Base-by-base conservation (phyloP, 257 asterid genomes). In the Echium plantagineum region DNA sequence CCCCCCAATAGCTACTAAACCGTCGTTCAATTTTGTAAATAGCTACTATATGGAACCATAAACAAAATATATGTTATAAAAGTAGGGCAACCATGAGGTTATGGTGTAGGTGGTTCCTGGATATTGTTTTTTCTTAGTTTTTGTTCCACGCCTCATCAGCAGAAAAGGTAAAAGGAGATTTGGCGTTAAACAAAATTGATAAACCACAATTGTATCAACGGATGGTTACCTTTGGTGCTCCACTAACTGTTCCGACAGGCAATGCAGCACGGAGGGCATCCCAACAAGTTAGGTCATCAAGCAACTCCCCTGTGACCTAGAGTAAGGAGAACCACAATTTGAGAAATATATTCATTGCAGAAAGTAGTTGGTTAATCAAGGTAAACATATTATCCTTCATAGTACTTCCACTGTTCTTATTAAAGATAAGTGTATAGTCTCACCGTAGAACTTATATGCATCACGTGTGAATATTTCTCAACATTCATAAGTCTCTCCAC, bases 391-490 rank as follows among this genome's bases (percentile, higher is more conserved):
- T 54, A 65, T 64, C 53, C 38, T 24, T 55, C 31, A 57, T 30
- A 42, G 22, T 22, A 32, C 15, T 20, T 56, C 30, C 18, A 62
- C 7, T 15, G 56, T 19, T 42, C 17, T 53, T 16, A 54, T 38
- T 52, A 21, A 30, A 21, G 52, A 5, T 57, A 57, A 30, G 47
- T 26, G 46, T 22, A 8, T 57, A 62, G 71, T 69, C 95, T 83
- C 80, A 85, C 98, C 58, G 95, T 90, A 52, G 98, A 90, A 77
- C 96, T 90, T 62, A 87, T 83, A 81, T 91, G 96, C 96, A 88
- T 91, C 66, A 85, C 95, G 75, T 91, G 96, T 52, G 95, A 88
- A 63, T 85, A 88, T 66, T 95, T 78, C 68, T 91, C 95, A 22
- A 91, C 66, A 9, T 74, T 78, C 94, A 79, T 91, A 63, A 91